A percentile compares a stretch with the other conserved stretches of the same genome.
These are phyloP conservation scores for Globisporangium parvum DNA, from an alignment of 352 stramenopile genomes.

Conservation along the genomic window DNA sequence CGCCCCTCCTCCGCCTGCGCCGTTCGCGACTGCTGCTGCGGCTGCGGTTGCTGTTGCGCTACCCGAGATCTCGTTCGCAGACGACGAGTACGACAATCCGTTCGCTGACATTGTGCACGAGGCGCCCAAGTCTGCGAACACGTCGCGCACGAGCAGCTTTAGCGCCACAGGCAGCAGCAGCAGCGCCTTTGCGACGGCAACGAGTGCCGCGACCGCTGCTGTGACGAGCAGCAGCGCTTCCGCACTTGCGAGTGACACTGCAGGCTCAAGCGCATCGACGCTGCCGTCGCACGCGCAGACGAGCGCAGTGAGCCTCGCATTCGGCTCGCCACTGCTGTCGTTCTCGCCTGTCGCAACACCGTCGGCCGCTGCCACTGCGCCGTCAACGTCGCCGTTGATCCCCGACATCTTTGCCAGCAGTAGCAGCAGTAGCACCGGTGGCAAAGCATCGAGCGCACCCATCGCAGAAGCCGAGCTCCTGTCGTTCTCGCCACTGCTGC, in stretches of 20 bases:
- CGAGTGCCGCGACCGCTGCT: neutral
- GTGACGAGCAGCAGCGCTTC: neutral
- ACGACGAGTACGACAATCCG: slow-evolving; percentile 19
- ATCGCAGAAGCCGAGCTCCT: slow-evolving; percentile 11
- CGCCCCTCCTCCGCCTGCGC: neutral
- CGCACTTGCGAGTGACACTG: neutral
- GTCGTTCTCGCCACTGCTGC: slow-evolving; percentile 16
- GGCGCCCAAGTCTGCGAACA: slow-evolving; percentile 1
- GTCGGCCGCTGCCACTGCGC: slow-evolving; percentile 7
- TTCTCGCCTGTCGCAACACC: slow-evolving; percentile 30
- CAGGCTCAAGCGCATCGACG: neutral
- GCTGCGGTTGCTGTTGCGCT: slow-evolving; percentile 4
- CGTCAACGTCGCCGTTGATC: slow-evolving; percentile 12
- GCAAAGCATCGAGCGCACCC: slow-evolving; percentile 2
- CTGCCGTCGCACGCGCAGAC: slow-evolving; percentile 2
- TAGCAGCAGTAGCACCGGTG: neutral
- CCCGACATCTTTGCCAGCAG: slow-evolving; percentile 2
- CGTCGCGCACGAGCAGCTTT: slow-evolving; percentile 10
- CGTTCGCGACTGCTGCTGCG: neutral
- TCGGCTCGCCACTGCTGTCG: slow-evolving; percentile 24
- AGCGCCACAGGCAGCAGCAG: neutral
- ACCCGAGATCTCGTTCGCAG: slow-evolving; percentile 8
- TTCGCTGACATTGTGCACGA: slow-evolving; percentile 17
- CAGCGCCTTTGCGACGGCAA: neutral
- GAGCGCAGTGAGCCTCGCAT: neutral